Evolutionary conservation across 2,329 filamentous ascomycete genomes (phyloP).

Genomic region (Xylaria sp.): DNA sequence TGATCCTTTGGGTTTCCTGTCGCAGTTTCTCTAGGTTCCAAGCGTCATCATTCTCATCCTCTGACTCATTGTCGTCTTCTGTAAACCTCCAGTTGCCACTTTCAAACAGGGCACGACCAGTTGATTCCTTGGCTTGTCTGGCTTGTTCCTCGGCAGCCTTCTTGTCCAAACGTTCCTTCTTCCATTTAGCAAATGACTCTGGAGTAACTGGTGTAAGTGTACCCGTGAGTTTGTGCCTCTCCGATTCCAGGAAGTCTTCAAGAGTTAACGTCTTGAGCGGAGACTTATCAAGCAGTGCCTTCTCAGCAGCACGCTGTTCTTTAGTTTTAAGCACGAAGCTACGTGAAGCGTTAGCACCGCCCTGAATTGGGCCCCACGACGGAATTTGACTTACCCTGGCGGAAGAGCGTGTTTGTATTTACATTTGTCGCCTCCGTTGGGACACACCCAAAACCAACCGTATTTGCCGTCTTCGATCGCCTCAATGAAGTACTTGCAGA

Average conservation of each 20-base stretch:
- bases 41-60: constrained; percentile 64
- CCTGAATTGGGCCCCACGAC: background rate
- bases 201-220: constrained; percentile 92
- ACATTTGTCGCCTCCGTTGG: constrained; percentile 96
- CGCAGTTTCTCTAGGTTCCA: constrained; percentile 89
- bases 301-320: constrained; percentile 94
- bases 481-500: constrained; percentile 98
- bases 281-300: constrained; percentile 94
- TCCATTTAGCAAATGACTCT: constrained; percentile 96
- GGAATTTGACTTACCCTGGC: constrained; percentile 76
- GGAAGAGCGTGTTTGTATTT: constrained; percentile 98
- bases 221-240: constrained; percentile 93
- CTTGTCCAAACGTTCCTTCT: constrained; percentile 92
- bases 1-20: constrained; percentile 82
- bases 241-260: constrained; percentile 96
- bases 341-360: constrained; percentile 42
- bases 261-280: constrained; percentile 93
- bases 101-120: constrained; percentile 94
- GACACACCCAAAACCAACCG: constrained; percentile 99
- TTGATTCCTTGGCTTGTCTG: constrained; percentile 91
- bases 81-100: constrained; percentile 89
- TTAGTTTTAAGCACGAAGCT: constrained; percentile 98
- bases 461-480: constrained; percentile 99
- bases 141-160: constrained; percentile 95
- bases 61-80: constrained; percentile 69